phyloP scores from a whole-genome alignment of 768 basidiomycete species.

The Hericium rajendrae region DNA sequence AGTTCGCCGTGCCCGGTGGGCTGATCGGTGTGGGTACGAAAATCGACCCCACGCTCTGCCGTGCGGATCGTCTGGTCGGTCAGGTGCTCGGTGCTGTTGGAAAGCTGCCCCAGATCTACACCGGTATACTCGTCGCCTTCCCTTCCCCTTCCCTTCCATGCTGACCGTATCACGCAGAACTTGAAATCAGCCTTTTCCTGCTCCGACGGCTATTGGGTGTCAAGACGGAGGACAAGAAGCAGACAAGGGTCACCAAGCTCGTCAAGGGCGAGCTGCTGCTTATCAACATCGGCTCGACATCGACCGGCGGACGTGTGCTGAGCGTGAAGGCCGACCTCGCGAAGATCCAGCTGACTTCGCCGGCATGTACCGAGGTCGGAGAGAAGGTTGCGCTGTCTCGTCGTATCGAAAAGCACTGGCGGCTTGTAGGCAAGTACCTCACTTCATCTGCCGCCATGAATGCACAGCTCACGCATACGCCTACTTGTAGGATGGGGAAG shows the following conservation, averaged over 20 bases:
- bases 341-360: conserved; percentile 87
- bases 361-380: conserved; percentile 92
- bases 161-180: conserved; percentile 36
- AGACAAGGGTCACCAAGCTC: conserved; percentile 90
- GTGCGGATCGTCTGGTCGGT: conserved; percentile 93
- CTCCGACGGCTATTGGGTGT: conserved; percentile 95
- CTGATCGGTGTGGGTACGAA: conserved; percentile 97
- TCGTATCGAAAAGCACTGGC: conserved; percentile 97
- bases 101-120: conserved; percentile 88
- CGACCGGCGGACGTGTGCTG: conserved; percentile 91
- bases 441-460: not conserved
- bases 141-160: not conserved
- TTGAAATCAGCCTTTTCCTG: conserved; percentile 90
- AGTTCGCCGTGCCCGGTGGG: conserved; percentile 95
- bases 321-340: conserved; percentile 92
- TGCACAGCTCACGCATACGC: not conserved
- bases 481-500: conserved; percentile 51
- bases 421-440: conserved; percentile 71
- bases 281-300: conserved; percentile 97
- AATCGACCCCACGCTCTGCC: conserved; percentile 92
- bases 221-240: conserved; percentile 97
- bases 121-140: conserved; percentile 37
- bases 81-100: conserved; percentile 95
- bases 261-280: conserved; percentile 86
- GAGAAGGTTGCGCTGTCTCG: conserved; percentile 96